Base-by-base conservation (phyloP, 495 filamentous ascomycete species). In the Hypoxylon trugodes region DNA sequence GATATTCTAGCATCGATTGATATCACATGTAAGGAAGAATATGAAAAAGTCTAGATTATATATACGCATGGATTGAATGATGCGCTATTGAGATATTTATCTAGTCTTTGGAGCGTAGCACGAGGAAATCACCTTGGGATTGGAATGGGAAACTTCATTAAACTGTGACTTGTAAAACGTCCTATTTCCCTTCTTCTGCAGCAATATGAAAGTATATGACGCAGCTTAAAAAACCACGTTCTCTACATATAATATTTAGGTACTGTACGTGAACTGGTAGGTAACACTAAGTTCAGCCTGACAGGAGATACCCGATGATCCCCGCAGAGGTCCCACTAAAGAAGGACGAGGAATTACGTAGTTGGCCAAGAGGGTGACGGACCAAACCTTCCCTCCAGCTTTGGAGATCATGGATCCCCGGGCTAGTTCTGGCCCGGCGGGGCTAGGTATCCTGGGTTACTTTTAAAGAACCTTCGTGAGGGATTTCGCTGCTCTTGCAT, bases 401-500 rank as follows among this genome's bases (percentile, higher is more conserved):
- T 21, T 40, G 46, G 56, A 25, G 56, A n/a, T n/a, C n/a, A n/a
- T n/a, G 46, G 48, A 40, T 40, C 43, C 25, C 19, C 22, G 33
- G 40, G 48, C 21, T 52, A 52, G 48, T 40, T 59, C 42, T 37
- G 43, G 43, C 26, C 32, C 33, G 35, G 59, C 42, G 47, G 61
- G 61, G 41, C 61, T 47, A 37, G 35, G 24, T 48, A 7, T 13
- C 28, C 8, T n/a, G n/a, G 8, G 22, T 24, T 51, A 15, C 12
- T 38, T 25, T 21, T 16, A n/a, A n/a, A n/a, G 3, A 22, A 43
- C 25, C n/a, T 32, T 46, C 9, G 21, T 66, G 62, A 66, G 63
- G 63, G 57, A 66, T 61, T 66, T 66, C 63, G 63, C 37, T 61
- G 30, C 18, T 40, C 18, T 66, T 61, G 46, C 53, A 65, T 65